These are phyloP conservation scores for Exophiala alcalophila DNA, from an alignment of 2,329 filamentous ascomycete genomes.

Conservation along the genomic window DNA sequence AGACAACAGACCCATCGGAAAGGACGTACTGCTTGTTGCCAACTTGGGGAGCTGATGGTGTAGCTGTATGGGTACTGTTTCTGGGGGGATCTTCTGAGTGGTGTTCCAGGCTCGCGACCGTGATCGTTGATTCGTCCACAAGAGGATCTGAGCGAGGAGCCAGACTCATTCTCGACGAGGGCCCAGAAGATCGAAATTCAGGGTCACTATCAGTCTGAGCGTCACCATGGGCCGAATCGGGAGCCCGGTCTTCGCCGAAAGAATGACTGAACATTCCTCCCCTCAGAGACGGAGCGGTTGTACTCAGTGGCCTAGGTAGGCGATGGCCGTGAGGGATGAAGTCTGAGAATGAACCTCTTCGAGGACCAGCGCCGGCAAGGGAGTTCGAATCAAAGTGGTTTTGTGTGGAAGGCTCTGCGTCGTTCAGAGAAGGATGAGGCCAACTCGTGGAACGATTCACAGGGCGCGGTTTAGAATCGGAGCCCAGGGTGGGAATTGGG, in stretches of 20 bases:
- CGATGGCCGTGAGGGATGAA: constrained; percentile 19
- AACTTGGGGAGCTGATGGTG: too few relatives aligned
- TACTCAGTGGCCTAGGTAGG: constrained; percentile 7
- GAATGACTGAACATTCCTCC: not conserved
- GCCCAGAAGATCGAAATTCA: constrained; percentile 12
- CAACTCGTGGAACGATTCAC: too few relatives aligned
- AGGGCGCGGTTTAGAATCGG: too few relatives aligned
- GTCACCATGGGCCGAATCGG: constrained; percentile 5
- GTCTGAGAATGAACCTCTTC: constrained; percentile 17
- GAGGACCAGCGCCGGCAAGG: constrained; percentile 6
- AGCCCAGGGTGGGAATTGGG: constrained; percentile 4
- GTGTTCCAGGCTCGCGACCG: not conserved
- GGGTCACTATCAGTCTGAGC: constrained; percentile 16
- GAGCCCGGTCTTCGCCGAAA: too few relatives aligned
- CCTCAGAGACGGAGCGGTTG: not conserved
- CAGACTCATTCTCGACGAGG: constrained; percentile 2
- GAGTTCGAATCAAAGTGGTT: not conserved
- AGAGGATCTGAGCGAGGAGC: constrained; percentile 4
- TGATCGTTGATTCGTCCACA: constrained; percentile 8
- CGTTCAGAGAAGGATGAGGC: too few relatives aligned
- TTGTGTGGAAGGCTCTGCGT: not conserved
- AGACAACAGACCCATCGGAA: constrained; percentile 26
- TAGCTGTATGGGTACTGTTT: too few relatives aligned
- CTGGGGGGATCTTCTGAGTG: not conserved
- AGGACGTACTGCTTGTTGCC: constrained; percentile 27